phyloP scores from a whole-genome alignment of 768 basidiomycete species.

The Mycena chlorophos region DNA sequence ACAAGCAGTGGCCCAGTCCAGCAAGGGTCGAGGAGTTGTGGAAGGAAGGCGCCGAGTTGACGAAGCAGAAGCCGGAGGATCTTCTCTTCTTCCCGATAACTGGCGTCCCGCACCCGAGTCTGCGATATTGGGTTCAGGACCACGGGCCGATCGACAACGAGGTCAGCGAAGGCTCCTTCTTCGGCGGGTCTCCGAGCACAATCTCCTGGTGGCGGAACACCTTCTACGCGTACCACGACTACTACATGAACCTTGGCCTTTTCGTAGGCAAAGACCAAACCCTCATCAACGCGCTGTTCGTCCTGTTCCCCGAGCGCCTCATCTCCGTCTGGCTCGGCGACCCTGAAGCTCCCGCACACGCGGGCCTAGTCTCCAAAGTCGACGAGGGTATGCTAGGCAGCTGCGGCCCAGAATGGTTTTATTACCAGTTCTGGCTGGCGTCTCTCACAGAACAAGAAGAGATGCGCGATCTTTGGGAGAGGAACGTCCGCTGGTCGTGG shows the following conservation, averaged over 20 bases:
- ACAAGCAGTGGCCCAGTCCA: slow-evolving; percentile 49
- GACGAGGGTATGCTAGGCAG: slow-evolving; percentile 35
- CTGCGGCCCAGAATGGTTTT: slow-evolving; percentile 47
- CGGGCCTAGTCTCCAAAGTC: slow-evolving; percentile 20
- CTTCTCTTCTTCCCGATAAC: slow-evolving; percentile 50
- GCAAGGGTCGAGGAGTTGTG: slow-evolving; percentile 42
- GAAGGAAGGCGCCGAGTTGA: slow-evolving; percentile 32
- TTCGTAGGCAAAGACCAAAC: slow-evolving; percentile 64
- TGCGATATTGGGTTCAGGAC: slow-evolving; percentile 42
- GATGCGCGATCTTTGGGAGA: slow-evolving; percentile 23
- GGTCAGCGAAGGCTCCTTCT: slow-evolving; percentile 62
- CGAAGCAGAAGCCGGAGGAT: slow-evolving; percentile 38
- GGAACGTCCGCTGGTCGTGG: slow-evolving; percentile 23
- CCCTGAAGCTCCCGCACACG: slow-evolving; percentile 25
- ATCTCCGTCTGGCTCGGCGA: slow-evolving; percentile 42
- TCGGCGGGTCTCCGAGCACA: slow-evolving; percentile 48
- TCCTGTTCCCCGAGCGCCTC: slow-evolving; percentile 48
- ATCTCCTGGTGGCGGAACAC: slow-evolving; percentile 46
- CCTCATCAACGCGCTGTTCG: slow-evolving; percentile 48
- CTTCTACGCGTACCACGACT: slow-evolving; percentile 54
- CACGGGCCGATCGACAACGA: slow-evolving; percentile 52
- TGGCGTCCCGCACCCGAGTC: slow-evolving; percentile 32
- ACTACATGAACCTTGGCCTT: slow-evolving; percentile 45
- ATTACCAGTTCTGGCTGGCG: slow-evolving; percentile 54
- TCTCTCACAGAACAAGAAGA: slow-evolving; percentile 18